Percentiles rank a stretch among this genome's conserved stretches.
Conservation (phyloP, 2,329 filamentous ascomycete species). For the Cucurbitaria berberidis region DNA sequence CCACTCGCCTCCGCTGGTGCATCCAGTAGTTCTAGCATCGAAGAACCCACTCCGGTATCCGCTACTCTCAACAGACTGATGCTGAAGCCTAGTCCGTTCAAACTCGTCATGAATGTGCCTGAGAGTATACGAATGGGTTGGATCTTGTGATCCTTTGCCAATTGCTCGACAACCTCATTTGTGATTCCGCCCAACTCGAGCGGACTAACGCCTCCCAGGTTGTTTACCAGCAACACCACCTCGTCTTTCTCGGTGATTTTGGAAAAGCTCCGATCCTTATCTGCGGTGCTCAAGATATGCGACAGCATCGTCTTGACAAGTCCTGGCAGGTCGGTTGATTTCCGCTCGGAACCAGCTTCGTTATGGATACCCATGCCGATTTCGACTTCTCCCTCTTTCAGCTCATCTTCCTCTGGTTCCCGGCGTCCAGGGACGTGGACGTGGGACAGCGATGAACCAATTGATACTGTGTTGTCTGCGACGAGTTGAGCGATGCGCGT, state of each 20-base stretch:
- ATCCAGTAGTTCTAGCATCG: slow-evolving; percentile 72
- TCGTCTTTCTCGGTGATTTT: slow-evolving; percentile 65
- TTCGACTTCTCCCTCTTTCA: slow-evolving; percentile 67
- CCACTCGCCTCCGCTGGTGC: slow-evolving; percentile 70
- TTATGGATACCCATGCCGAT: slow-evolving; percentile 80
- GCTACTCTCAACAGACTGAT: slow-evolving; percentile 69
- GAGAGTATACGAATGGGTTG: slow-evolving; percentile 66
- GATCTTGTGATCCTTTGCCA: slow-evolving; percentile 64
- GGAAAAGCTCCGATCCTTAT: slow-evolving; percentile 74
- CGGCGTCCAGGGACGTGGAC: slow-evolving; percentile 90
- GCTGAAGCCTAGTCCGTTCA: slow-evolving; percentile 75
- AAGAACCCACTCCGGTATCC: slow-evolving; percentile 63
- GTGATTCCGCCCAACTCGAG: slow-evolving; percentile 76
- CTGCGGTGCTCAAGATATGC: slow-evolving; percentile 66
- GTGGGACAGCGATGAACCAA: slow-evolving; percentile 84
- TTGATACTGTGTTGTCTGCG: slow-evolving; percentile 78
- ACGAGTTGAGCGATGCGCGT: slow-evolving; percentile 72
- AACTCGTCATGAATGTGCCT: slow-evolving; percentile 73
- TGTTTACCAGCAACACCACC: slow-evolving; percentile 74
- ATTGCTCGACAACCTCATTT: slow-evolving; percentile 67
- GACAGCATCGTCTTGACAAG: slow-evolving; percentile 66
- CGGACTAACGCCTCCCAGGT: slow-evolving; percentile 74
- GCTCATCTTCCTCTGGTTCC: slow-evolving; percentile 62
- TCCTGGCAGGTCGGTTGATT: slow-evolving; percentile 50
- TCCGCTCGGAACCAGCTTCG: slow-evolving; percentile 59